Conservation (phyloP, 306 rosid species). For the Malus sieversii region DNA sequence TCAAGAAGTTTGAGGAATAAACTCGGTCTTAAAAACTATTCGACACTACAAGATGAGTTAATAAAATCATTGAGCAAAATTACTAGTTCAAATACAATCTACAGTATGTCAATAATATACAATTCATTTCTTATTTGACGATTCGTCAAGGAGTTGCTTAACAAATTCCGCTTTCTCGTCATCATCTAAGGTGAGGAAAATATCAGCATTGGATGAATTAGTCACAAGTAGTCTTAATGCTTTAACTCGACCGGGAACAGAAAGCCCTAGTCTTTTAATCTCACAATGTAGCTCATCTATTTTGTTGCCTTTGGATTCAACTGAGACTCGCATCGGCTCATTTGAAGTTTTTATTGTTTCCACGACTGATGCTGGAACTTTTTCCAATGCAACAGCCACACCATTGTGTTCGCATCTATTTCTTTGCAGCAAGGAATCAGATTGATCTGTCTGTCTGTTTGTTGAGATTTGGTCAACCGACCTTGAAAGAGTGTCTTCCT, state of each 20-base stretch:
- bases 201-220: slow-evolving; percentile 1
- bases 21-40: neutral
- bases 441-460: neutral
- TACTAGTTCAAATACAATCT: neutral
- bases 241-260: slow-evolving; percentile 1
- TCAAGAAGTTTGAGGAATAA: too few relatives aligned
- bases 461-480: neutral
- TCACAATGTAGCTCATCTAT: neutral
- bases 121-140: neutral
- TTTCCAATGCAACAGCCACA: neutral
- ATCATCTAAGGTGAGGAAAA: slow-evolving; percentile 1
- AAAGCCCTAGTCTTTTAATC: slow-evolving; percentile 3
- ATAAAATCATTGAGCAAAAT: neutral
- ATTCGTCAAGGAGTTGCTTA: slow-evolving; percentile 12
- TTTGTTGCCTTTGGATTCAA: neutral
- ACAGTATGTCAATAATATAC: neutral
- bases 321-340: neutral
- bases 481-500: neutral
- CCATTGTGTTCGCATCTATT: neutral
- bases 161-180: slow-evolving; percentile 11
- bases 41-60: neutral
- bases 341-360: neutral
- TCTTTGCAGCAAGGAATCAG: neutral
- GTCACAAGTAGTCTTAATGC: neutral
- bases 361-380: neutral